Conservation (phyloP, 176 grass and related monocot species). For the Oryza nivara region DNA sequence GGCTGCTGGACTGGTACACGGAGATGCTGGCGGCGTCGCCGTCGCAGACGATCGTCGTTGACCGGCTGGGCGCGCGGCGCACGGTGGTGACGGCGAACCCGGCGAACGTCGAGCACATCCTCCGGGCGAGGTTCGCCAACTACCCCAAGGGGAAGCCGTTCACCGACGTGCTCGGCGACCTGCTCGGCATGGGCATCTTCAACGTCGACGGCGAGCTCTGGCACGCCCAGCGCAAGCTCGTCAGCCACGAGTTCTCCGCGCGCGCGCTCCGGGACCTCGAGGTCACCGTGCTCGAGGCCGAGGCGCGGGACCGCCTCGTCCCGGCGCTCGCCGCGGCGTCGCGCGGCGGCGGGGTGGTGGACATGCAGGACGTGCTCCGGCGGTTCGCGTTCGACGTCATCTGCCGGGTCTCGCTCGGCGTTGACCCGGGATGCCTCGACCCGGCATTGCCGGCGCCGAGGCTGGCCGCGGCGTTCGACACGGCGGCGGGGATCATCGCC, state of each 20-base stretch:
- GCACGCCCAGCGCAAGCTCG: slow-evolving; percentile 84
- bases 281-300: slow-evolving; percentile 54
- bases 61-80: slow-evolving; percentile 64
- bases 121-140: slow-evolving; percentile 72
- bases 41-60: slow-evolving; percentile 73
- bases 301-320: slow-evolving; percentile 55
- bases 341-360: slow-evolving; percentile 32
- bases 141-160: slow-evolving; percentile 89
- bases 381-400: slow-evolving; percentile 85
- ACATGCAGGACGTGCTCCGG: slow-evolving; percentile 82
- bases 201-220: slow-evolving; percentile 86
- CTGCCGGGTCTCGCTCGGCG: slow-evolving; percentile 72
- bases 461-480: slow-evolving; percentile 75
- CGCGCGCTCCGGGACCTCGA: slow-evolving; percentile 71
- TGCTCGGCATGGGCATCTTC: slow-evolving; percentile 90
- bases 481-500: slow-evolving; percentile 70
- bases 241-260: slow-evolving; percentile 86
- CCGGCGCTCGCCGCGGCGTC: slow-evolving; percentile 48
- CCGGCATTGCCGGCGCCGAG: slow-evolving; percentile 47
- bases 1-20: slow-evolving; percentile 83
- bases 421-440: slow-evolving; percentile 68
- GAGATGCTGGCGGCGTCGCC: slow-evolving; percentile 71
- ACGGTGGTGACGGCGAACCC: slow-evolving; percentile 82
- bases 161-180: slow-evolving; percentile 90
- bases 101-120: slow-evolving; percentile 84